Evolutionary conservation across 352 stramenopile genomes (phyloP).

Genomic region (Pseudoperonospora humuli): DNA sequence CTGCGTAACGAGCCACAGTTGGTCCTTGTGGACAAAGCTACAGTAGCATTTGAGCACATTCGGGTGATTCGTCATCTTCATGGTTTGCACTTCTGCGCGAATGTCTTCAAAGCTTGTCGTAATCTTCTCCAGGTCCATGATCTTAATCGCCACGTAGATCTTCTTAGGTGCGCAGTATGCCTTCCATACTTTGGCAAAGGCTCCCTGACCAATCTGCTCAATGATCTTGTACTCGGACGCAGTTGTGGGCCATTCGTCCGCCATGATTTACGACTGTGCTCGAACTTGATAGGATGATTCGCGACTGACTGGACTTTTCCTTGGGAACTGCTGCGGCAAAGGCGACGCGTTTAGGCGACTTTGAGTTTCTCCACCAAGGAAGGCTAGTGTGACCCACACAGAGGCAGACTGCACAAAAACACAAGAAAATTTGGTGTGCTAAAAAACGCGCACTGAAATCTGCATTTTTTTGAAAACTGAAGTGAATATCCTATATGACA

Average conservation of each 20-base stretch:
- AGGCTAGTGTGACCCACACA: constrained; percentile 16
- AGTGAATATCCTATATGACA: no score
- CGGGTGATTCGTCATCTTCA: constrained; percentile 97
- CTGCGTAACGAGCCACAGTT: constrained; percentile 98
- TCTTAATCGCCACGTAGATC: constrained; percentile 94
- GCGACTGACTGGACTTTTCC: no score
- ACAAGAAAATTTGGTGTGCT: constrained; percentile 9
- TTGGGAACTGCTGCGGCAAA: no score
- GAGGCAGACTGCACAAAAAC: constrained; percentile 5
- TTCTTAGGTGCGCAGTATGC: constrained; percentile 87
- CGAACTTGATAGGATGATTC: background rate
- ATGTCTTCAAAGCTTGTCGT: constrained; percentile 92
- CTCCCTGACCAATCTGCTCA: constrained; percentile 90
- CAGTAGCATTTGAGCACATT: constrained; percentile 98
- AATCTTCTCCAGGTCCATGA: constrained; percentile 99
- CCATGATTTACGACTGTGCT: constrained; percentile 37
- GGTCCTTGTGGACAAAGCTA: constrained; percentile 94
- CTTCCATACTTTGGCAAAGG: constrained; percentile 98
- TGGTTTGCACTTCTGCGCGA: constrained; percentile 94
- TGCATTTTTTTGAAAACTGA: no score
- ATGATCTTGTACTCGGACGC: constrained; percentile 85
- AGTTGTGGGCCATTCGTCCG: constrained; percentile 79
- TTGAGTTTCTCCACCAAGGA: constrained; percentile 13
- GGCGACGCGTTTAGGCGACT: background rate
- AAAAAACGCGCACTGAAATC: constrained; percentile 3